Evolutionary conservation across 768 basidiomycete species (phyloP).

Genomic region (Cyclocybe aegerita): DNA sequence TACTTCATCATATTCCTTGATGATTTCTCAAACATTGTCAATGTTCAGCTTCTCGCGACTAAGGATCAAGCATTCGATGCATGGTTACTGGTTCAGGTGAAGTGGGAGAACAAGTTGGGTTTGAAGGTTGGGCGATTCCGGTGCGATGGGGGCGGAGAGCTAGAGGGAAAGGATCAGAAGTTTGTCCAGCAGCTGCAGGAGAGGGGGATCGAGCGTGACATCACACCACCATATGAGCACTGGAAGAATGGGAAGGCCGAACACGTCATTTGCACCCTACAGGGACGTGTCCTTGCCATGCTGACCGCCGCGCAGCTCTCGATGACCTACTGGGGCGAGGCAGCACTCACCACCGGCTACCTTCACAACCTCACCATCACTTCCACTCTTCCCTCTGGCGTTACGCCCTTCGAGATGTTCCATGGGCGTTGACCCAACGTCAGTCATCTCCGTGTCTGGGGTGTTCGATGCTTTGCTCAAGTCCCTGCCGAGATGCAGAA

Average conservation of each 20-base stretch:
- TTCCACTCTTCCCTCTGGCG: neutral
- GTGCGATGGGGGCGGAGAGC: constrained; percentile 8
- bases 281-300: constrained; percentile 1
- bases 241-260: constrained; percentile 15
- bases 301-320: constrained; percentile 4
- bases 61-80: constrained; percentile 7
- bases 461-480: constrained; percentile 1
- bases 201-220: constrained; percentile 6
- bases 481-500: constrained; percentile 8
- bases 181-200: neutral
- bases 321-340: constrained; percentile 11
- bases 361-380: constrained; percentile 6
- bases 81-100: neutral
- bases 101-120: constrained; percentile 7
- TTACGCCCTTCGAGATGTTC: constrained; percentile 5
- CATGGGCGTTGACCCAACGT: neutral
- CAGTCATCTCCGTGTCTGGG: constrained; percentile 5
- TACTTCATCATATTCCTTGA: constrained; percentile 9
- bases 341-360: constrained; percentile 3
- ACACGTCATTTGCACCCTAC: constrained; percentile 5
- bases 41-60: constrained; percentile 1
- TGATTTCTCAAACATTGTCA: neutral
- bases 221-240: constrained; percentile 9
- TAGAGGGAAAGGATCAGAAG: neutral
- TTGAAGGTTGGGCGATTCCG: constrained; percentile 4